These are phyloP conservation scores for Blumeria graminis DNA, from an alignment of 2,329 filamentous ascomycete species.

Conservation along the genomic window DNA sequence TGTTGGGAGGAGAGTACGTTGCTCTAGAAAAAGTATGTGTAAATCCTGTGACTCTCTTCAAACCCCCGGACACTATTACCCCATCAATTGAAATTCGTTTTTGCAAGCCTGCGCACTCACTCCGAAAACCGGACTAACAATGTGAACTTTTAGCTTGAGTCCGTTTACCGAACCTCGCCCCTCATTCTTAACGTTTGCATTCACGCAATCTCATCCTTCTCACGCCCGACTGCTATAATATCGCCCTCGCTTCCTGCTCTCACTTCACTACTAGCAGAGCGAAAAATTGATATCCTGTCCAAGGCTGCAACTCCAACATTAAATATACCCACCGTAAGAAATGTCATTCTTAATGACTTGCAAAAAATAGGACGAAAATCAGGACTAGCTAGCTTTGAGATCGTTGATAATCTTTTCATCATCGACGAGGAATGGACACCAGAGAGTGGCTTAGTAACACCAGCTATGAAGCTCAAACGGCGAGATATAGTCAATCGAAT, in stretches of 20 bases:
- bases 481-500: background rate
- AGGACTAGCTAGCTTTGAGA: constrained; percentile 25
- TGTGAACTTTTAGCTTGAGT: constrained; percentile 35
- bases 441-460: constrained; percentile 3
- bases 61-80: no score
- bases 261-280: constrained; percentile 28
- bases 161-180: constrained; percentile 55
- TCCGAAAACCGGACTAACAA: no score
- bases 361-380: constrained; percentile 36
- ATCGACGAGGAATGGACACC: constrained; percentile 4
- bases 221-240: constrained; percentile 61
- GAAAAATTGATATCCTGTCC: constrained; percentile 17
- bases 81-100: no score
- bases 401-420: constrained; percentile 2
- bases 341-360: constrained; percentile 39
- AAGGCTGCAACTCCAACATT: background rate
- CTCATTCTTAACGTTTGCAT: constrained; percentile 70
- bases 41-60: background rate
- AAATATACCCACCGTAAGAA: constrained; percentile 15
- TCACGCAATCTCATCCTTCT: constrained; percentile 45
- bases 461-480: background rate
- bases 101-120: no score
- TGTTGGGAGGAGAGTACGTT: constrained; percentile 85
- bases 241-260: constrained; percentile 38
- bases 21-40: constrained; percentile 49